These are phyloP conservation scores for Phytophthora cajani DNA, from an alignment of 352 stramenopile species.

Conservation along the genomic window DNA sequence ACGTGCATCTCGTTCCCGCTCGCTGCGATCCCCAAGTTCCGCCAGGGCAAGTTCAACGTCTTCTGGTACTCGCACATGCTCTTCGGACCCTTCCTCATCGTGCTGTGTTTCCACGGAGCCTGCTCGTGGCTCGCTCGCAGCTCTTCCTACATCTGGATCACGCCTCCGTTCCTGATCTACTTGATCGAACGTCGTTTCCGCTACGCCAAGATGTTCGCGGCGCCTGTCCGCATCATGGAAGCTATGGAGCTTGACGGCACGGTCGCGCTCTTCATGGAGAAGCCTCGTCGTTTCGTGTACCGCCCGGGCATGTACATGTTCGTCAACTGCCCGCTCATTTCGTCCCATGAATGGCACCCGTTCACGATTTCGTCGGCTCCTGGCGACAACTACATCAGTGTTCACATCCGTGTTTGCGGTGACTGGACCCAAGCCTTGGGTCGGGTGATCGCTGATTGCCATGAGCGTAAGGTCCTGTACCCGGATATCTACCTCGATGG, in stretches of 20 bases:
- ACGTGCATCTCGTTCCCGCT: conserved; percentile 74
- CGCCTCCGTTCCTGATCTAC: conserved; percentile 73
- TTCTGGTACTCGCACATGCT: conserved; percentile 89
- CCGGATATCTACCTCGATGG: conserved; percentile 79
- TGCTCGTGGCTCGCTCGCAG: conserved; percentile 64
- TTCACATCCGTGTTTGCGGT: conserved; percentile 79
- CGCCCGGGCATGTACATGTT: conserved; percentile 89
- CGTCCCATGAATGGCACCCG: conserved; percentile 88
- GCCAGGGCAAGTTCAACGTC: conserved; percentile 77
- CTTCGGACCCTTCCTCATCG: conserved; percentile 71
- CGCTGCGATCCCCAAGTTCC: conserved; percentile 75
- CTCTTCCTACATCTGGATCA: conserved; percentile 73
- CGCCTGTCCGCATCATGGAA: conserved; percentile 71
- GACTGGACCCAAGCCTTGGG: conserved; percentile 78
- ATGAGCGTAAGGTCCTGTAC: conserved; percentile 69
- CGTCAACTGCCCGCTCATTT: conserved; percentile 86
- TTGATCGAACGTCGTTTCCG: conserved; percentile 73
- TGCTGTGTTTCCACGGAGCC: conserved; percentile 71
- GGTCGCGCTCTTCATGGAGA: conserved; percentile 79
- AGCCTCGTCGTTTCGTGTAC: conserved; percentile 76
- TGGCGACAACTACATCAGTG: conserved; percentile 80
- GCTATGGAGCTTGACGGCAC: conserved; percentile 73
- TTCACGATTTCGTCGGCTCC: conserved; percentile 92
- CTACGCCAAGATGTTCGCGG: conserved; percentile 75
- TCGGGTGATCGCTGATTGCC: conserved; percentile 66